phyloP scores from a whole-genome alignment of 1,139 yeast species.

The Saccharomyces pastorianus region DNA sequence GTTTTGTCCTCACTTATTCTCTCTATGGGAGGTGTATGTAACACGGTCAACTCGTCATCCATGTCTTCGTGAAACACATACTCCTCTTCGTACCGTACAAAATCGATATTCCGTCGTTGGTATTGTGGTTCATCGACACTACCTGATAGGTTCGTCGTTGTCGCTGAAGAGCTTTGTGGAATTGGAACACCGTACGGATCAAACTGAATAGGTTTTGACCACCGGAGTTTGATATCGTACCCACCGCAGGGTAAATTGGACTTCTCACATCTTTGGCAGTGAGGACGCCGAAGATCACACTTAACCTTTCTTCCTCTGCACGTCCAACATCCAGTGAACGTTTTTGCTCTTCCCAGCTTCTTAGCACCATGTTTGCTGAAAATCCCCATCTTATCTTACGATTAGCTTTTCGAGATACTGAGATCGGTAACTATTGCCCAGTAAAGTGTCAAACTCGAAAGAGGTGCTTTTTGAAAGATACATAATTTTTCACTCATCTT shows the following conservation, averaged over 20 bases:
- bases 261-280: constrained; percentile 45
- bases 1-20: constrained; percentile 44
- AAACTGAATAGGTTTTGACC: constrained; percentile 57
- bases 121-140: constrained; percentile 23
- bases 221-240: constrained; percentile 68
- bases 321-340: constrained; percentile 58
- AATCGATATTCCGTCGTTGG: constrained; percentile 61
- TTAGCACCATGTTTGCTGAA: constrained; percentile 1
- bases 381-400: neutral
- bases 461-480: neutral
- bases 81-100: constrained; percentile 58
- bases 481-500: neutral
- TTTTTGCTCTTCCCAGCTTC: constrained; percentile 30
- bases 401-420: neutral
- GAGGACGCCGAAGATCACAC: constrained; percentile 49
- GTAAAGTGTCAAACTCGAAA: neutral
- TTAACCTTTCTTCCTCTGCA: constrained; percentile 53
- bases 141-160: constrained; percentile 6
- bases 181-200: constrained; percentile 34
- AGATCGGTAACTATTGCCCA: neutral
- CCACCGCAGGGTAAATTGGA: constrained; percentile 68
- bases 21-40: constrained; percentile 46
- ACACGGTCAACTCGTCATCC: constrained; percentile 59
- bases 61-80: constrained; percentile 74
- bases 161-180: constrained; percentile 25